Evolutionary conservation across 2,329 filamentous ascomycete species (phyloP).

Genomic region (Rosellinia necatrix): DNA sequence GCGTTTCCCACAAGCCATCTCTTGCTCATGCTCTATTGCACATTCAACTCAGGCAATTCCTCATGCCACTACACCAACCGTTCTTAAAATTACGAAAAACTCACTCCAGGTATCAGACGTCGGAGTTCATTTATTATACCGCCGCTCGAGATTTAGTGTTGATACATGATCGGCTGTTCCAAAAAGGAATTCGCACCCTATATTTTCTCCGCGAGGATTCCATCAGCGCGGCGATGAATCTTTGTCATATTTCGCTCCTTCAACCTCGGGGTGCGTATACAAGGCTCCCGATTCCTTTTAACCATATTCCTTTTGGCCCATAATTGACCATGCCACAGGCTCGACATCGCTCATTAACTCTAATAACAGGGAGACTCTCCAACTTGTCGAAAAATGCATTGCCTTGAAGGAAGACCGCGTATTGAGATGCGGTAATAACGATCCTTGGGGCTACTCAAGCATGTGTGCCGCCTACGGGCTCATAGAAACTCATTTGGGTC

Average conservation of each 20-base stretch:
- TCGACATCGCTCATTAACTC: constrained; percentile 67
- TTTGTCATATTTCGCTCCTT: constrained; percentile 64
- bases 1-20: constrained; percentile 57
- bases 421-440: constrained; percentile 65
- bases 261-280: constrained; percentile 52
- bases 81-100: constrained; percentile 63
- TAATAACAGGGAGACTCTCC: constrained; percentile 63
- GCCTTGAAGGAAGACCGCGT: constrained; percentile 65
- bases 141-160: constrained; percentile 65
- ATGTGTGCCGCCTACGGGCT: constrained; percentile 65
- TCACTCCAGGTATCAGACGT: constrained; percentile 66
- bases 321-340: constrained; percentile 39
- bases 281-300: not conserved
- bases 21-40: constrained; percentile 65
- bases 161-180: constrained; percentile 64
- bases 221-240: constrained; percentile 63
- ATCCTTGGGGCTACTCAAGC: constrained; percentile 67
- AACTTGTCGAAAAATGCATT: constrained; percentile 65
- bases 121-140: constrained; percentile 67
- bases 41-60: constrained; percentile 65
- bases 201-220: constrained; percentile 66
- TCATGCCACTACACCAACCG: constrained; percentile 64
- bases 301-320: not conserved
- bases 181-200: constrained; percentile 61
- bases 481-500: constrained; percentile 62